phyloP scores from a whole-genome alignment of 23 red algal species.

The Gracilaria vermiculophylla region DNA sequence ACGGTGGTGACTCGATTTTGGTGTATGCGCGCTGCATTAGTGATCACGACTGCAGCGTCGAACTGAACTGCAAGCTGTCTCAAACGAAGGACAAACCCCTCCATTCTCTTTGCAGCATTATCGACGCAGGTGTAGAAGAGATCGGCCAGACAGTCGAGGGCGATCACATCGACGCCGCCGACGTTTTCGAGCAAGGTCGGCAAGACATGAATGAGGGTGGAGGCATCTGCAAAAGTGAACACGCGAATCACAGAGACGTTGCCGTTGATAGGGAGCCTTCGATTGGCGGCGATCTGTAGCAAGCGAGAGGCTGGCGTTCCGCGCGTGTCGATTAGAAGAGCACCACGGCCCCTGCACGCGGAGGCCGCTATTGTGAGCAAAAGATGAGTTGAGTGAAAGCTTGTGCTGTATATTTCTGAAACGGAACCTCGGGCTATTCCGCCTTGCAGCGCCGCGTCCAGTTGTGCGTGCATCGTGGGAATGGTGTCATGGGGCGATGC shows the following conservation, averaged over 20 bases:
- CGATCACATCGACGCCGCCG: not conserved
- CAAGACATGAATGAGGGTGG: not conserved
- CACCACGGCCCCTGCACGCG: constrained; percentile 3
- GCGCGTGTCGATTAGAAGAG: constrained; percentile 6
- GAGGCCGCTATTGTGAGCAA: constrained; percentile 11
- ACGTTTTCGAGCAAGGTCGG: not conserved
- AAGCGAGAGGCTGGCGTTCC: not conserved
- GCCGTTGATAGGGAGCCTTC: not conserved
- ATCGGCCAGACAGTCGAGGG: constrained; percentile 25
- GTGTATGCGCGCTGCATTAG: constrained; percentile 20
- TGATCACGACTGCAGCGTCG: constrained; percentile 9
- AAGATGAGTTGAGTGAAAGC: not conserved
- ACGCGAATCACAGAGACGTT: not conserved
- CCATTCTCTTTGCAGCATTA: constrained; percentile 41
- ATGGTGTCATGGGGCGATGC: not conserved
- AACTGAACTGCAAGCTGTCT: not conserved
- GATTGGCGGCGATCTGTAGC: constrained; percentile 6
- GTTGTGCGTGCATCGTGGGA: constrained; percentile 1
- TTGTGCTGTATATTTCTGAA: constrained; percentile 40
- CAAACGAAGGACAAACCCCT: constrained; percentile 33
- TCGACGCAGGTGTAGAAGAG: constrained; percentile 33
- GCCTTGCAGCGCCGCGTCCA: constrained; percentile 30
- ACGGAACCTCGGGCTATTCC: constrained; percentile 17
- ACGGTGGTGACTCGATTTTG: not conserved
- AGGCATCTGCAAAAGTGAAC: constrained; percentile 27